These are phyloP conservation scores for Ilyonectria destructans DNA, from an alignment of 2,329 filamentous ascomycete genomes.

Conservation along the genomic window DNA sequence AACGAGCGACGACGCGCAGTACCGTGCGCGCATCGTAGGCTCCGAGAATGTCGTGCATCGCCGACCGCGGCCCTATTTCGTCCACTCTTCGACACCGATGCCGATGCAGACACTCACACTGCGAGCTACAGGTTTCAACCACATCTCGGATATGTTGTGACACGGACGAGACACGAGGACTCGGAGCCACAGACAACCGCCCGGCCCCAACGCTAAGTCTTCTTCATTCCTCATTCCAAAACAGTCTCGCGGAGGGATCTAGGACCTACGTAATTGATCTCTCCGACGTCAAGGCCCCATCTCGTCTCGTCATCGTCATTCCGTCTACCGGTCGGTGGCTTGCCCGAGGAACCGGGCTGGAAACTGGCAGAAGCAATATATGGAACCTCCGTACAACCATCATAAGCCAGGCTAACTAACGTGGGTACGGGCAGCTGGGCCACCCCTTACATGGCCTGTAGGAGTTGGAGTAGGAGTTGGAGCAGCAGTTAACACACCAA, in stretches of 20 bases:
- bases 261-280: slow-evolving; percentile 42
- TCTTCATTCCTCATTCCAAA: slow-evolving; percentile 32
- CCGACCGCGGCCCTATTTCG: slow-evolving; percentile 23
- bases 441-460: too few species aligned
- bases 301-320: slow-evolving; percentile 28
- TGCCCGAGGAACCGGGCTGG: slow-evolving; percentile 29
- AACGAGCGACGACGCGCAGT: slow-evolving; percentile 3
- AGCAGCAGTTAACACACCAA: too few species aligned
- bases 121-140: slow-evolving; percentile 3
- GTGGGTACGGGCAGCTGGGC: not conserved
- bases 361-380: slow-evolving; percentile 22
- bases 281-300: slow-evolving; percentile 24
- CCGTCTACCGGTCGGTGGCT: slow-evolving; percentile 20
- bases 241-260: not conserved
- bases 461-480: too few species aligned
- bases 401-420: not conserved
- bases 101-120: slow-evolving; percentile 7
- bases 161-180: slow-evolving; percentile 31
- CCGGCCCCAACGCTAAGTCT: not conserved
- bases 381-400: slow-evolving; percentile 11
- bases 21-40: slow-evolving; percentile 23
- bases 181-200: slow-evolving; percentile 35
- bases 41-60: slow-evolving; percentile 31
- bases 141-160: slow-evolving; percentile 5
- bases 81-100: slow-evolving; percentile 8